phyloP scores from a whole-genome alignment of 2,329 filamentous ascomycete genomes.

The Neocucurbitaria cava region DNA sequence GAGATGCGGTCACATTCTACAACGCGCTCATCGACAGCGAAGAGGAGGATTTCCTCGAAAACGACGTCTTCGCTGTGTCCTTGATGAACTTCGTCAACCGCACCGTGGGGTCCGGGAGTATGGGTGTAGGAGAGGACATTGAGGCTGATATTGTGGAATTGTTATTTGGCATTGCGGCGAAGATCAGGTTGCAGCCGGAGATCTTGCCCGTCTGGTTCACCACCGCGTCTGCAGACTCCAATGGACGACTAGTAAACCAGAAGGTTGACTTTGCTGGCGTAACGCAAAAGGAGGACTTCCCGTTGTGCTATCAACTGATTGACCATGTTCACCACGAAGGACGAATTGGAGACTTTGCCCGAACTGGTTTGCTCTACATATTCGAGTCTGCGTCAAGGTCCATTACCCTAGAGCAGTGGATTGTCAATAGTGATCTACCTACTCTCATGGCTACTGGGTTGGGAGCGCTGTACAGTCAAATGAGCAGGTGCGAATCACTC shows the following conservation, averaged over 20 bases:
- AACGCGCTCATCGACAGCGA: constrained; percentile 94
- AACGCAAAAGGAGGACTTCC: constrained; percentile 89
- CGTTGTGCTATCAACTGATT: constrained; percentile 92
- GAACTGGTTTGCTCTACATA: constrained; percentile 92
- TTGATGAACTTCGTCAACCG: constrained; percentile 85
- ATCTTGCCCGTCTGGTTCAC: constrained; percentile 94
- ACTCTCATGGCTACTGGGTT: constrained; percentile 97
- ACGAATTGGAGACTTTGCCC: constrained; percentile 91
- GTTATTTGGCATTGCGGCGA: constrained; percentile 94
- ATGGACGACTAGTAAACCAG: constrained; percentile 54
- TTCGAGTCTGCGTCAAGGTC: constrained; percentile 92
- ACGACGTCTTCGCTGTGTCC: constrained; percentile 81
- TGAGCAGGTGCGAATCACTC: constrained; percentile 61
- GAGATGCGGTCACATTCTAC: constrained; percentile 84
- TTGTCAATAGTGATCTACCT: constrained; percentile 94
- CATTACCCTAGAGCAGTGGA: constrained; percentile 86
- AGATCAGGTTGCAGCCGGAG: constrained; percentile 86
- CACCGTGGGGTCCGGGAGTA: constrained; percentile 75
- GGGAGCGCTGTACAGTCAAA: constrained; percentile 76
- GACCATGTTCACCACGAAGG: constrained; percentile 98
- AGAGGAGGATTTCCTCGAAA: constrained; percentile 92
- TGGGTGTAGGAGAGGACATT: constrained; percentile 77
- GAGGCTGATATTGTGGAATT: constrained; percentile 91
- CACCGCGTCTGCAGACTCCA: constrained; percentile 51
- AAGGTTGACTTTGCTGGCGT: constrained; percentile 79